Percentiles rank a stretch among this genome's conserved stretches.
These are phyloP conservation scores for Thraustochytrium sp. DNA, from an alignment of 352 stramenopile species.

Conservation along the genomic window DNA sequence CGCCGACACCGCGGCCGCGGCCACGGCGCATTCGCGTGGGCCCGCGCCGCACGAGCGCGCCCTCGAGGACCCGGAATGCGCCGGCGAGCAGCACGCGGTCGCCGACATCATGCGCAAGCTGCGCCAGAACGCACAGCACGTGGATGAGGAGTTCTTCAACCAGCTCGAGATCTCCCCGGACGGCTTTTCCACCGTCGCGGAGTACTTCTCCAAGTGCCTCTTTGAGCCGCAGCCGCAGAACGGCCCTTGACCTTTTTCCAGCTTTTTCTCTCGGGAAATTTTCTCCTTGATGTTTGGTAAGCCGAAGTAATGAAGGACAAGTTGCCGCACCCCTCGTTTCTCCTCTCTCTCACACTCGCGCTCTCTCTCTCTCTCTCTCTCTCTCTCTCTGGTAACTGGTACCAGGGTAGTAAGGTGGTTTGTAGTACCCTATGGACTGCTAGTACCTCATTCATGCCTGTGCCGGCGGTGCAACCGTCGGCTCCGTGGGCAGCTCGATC, in stretches of 20 bases:
- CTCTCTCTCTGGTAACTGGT: not conserved
- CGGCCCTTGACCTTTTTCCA: not conserved
- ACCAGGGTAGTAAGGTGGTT: no score
- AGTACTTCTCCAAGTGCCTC: conserved; percentile 85
- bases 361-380: not conserved
- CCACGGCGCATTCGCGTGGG: not conserved
- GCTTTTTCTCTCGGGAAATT: not conserved
- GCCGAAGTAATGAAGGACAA: not conserved
- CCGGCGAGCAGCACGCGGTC: conserved; percentile 1
- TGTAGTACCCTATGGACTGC: no score
- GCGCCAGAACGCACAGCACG: conserved; percentile 72
- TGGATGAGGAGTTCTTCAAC: conserved; percentile 86
- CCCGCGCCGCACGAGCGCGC: not conserved
- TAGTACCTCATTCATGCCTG: not conserved
- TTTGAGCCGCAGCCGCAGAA: conserved; percentile 54
- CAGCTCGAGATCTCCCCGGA: conserved; percentile 76
- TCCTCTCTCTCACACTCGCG: no score
- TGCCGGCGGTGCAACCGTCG: no score
- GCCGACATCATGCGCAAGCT: conserved; percentile 64
- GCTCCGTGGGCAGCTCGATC: no score
- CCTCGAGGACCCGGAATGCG: conserved; percentile 44
- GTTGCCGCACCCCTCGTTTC: no score
- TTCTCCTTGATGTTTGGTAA: not conserved
- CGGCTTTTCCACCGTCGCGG: conserved; percentile 76
- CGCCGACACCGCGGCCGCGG: conserved; percentile 49